Evolutionary conservation across 2,329 filamentous ascomycete genomes (phyloP).

Genomic region (Zymoseptoria crescenta): DNA sequence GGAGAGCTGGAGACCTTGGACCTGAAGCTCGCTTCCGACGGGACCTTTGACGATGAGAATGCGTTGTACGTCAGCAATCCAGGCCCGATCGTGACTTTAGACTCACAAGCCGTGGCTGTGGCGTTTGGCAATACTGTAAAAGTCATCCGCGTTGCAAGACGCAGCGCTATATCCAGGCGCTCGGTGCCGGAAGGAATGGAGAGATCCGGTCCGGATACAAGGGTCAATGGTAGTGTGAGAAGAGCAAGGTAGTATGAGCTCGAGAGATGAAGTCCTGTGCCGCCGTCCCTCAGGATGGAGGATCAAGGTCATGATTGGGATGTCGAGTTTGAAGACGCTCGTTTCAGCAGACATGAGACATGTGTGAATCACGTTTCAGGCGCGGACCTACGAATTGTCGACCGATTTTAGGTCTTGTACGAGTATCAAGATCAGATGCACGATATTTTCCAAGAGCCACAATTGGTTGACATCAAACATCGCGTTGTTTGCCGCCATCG

Average conservation of each 20-base stretch:
- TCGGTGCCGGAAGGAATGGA: slow-evolving; percentile 10
- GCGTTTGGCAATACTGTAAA: slow-evolving; percentile 68
- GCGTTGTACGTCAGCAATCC: slow-evolving; percentile 58
- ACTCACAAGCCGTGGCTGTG: slow-evolving; percentile 58
- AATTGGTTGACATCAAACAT: neutral
- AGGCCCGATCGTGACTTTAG: slow-evolving; percentile 57
- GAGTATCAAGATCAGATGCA: neutral
- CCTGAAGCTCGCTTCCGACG: slow-evolving; percentile 17
- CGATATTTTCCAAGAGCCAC: neutral
- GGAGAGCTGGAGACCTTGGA: slow-evolving; percentile 39
- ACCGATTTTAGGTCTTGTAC: neutral
- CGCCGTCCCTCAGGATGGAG: neutral
- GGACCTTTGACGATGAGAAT: slow-evolving; percentile 35
- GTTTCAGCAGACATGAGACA: neutral
- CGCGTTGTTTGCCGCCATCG: neutral
- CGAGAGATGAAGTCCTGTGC: neutral
- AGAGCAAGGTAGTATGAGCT: slow-evolving; percentile 3
- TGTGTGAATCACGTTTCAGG: neutral
- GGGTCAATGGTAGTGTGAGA: neutral
- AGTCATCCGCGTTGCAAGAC: slow-evolving; percentile 41
- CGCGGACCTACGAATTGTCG: neutral
- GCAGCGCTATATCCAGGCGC: slow-evolving; percentile 7
- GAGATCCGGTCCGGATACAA: neutral
- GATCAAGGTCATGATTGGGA: neutral
- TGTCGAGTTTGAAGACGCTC: neutral